Percentiles rank a stretch among this genome's conserved stretches.
phyloP scores from a whole-genome alignment of 148 eudicot species.

The Diospyros lotus region DNA sequence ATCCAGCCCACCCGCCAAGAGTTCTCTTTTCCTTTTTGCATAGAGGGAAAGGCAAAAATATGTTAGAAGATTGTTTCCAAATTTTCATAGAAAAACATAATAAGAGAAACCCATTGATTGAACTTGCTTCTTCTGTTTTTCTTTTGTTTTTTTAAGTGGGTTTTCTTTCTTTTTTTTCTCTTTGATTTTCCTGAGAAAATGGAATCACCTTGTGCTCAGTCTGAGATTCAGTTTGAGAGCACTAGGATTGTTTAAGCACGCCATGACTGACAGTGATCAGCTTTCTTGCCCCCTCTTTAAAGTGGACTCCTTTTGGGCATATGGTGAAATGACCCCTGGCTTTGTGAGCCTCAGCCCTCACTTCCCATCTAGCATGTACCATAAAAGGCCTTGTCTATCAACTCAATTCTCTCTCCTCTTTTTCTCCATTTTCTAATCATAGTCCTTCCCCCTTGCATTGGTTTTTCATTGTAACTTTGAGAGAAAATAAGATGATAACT shows the following conservation, averaged over 20 bases:
- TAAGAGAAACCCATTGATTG: conserved; percentile 13
- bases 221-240: conserved; percentile 8
- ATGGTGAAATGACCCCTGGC: conserved; percentile 10
- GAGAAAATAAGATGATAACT: no score
- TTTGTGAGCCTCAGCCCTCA: not conserved
- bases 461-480: not conserved
- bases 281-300: conserved; percentile 32
- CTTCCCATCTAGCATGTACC: conserved; percentile 1
- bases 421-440: conserved; percentile 5
- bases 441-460: not conserved
- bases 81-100: conserved; percentile 18
- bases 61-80: not conserved
- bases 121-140: conserved; percentile 4
- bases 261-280: conserved; percentile 38
- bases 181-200: conserved; percentile 13
- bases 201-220: not conserved
- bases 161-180: not conserved
- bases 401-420: not conserved
- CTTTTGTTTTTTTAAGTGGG: not conserved
- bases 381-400: conserved; percentile 14
- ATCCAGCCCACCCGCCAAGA: conserved; percentile 10
- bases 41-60: no score
- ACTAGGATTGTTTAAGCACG: conserved; percentile 30
- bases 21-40: not conserved
- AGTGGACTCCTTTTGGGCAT: not conserved